Evolutionary conservation across 371 early-diverging fungal species (phyloP), one percentile per base, ranked within the genome.

Genomic region (Syncephalastrum monosporum): DNA sequence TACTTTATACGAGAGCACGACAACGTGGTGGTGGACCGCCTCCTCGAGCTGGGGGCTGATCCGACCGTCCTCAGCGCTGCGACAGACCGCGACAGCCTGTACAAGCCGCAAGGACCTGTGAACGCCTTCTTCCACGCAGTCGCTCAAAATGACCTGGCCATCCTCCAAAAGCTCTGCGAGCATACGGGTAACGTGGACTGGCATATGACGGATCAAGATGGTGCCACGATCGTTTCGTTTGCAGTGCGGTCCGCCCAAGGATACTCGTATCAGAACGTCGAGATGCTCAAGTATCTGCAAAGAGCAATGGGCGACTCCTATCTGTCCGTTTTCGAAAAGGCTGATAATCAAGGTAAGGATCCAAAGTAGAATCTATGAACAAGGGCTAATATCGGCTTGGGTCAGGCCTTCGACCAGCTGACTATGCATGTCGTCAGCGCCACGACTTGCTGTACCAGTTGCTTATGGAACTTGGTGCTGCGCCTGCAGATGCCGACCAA

Each of bases 61-160:
- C 67, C 69, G 16, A 78, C 78, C 50, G 33, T 71, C 16, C 55
- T 50, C 27, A 76, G 75, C 17, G 75, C 71, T 13, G 52, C 46
- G 4, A n/a, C n/a, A 17, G 23, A 50, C 5, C 64, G 63, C 25
- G 56, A 21, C 5, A 17, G 42, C 29, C 44, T 47, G 13, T 44
- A 33, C 33, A 29, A 50, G 5, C 13, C 38, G 38, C 38, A 62
- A 5, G 56, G 65, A 1, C 56, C 55, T 6, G 16, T 71, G 13
- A 78, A 83, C 23, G 64, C 75, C 1, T 27, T 82, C 5, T 59
- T 83, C 66, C 72, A 74, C 27, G 79, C 81, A 16, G 60, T 77
- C 15, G 42, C 69, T 12, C 44, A 59, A 29, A 77, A 81, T 52
- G 61, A 74, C 42, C 5, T 64, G 3, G 56, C 59, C 0, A 51